Conservation (phyloP, 1,139 yeast species). For the Lipomyces yarrowii region DNA sequence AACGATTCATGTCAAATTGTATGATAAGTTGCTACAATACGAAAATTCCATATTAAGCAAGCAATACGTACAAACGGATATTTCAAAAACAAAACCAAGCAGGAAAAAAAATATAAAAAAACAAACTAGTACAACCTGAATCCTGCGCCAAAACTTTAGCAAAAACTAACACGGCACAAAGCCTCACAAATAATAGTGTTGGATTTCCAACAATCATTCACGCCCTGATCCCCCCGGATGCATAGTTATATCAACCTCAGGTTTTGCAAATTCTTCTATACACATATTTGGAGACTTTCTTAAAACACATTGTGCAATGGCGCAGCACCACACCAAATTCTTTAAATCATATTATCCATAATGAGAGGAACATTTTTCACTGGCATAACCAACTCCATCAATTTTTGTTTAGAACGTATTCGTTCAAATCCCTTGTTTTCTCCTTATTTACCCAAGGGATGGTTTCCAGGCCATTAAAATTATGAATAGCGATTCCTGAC, state of each 20-base stretch:
- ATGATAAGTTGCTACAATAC: neutral
- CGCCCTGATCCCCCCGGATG: neutral
- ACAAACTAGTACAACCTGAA: neutral
- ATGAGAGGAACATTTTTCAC: neutral
- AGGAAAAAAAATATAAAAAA: neutral
- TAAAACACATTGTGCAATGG: neutral
- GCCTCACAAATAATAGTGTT: neutral
- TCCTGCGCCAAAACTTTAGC: neutral
- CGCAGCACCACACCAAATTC: neutral
- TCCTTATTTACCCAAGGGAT: neutral
- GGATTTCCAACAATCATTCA: neutral
- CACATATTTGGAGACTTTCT: neutral
- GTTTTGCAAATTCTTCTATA: neutral
- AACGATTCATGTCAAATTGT: neutral
- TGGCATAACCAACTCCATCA: neutral
- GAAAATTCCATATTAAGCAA: neutral
- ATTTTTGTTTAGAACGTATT: neutral
- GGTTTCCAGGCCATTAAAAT: neutral
- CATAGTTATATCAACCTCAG: neutral
- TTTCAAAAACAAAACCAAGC: no score
- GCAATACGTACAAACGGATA: neutral
- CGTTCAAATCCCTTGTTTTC: neutral
- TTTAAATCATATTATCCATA: neutral
- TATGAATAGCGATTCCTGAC: neutral
- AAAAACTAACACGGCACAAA: neutral